A percentile compares a stretch with the other conserved stretches of the same genome.
Evolutionary conservation across 2,329 filamentous ascomycete genomes (phyloP).

Genomic region (Fusarium sublunatum): DNA sequence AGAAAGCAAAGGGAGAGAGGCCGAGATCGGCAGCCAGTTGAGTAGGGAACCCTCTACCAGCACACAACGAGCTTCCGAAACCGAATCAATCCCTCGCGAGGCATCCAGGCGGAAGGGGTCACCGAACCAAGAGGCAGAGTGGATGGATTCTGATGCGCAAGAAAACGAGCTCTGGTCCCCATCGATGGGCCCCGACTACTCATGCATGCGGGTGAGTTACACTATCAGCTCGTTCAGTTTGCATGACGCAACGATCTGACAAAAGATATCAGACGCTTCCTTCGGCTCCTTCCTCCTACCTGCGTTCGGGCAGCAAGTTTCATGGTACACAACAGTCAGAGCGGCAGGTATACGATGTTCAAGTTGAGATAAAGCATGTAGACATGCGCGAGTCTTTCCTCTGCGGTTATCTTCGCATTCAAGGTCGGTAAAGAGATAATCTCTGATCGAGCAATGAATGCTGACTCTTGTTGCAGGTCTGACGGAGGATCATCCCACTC

Average conservation of each 20-base stretch:
- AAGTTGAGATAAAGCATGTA: conserved; percentile 96
- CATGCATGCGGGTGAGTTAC: conserved; percentile 52
- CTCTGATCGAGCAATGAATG: neutral
- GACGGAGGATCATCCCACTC: conserved; percentile 94
- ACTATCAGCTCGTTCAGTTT: neutral
- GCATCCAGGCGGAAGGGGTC: conserved; percentile 30
- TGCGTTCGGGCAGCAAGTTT: conserved; percentile 89
- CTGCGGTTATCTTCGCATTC: conserved; percentile 93
- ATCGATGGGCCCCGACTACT: conserved; percentile 54
- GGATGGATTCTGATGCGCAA: conserved; percentile 40
- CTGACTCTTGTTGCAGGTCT: conserved; percentile 69
- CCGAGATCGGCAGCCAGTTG: conserved; percentile 41
- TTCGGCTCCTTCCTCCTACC: conserved; percentile 83
- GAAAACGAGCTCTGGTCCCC: conserved; percentile 50
- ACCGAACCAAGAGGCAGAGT: conserved; percentile 38
- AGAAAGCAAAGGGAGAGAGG: conserved; percentile 51
- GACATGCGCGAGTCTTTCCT: conserved; percentile 94
- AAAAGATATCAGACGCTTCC: conserved; percentile 70
- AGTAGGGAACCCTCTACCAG: conserved; percentile 41
- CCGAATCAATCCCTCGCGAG: conserved; percentile 31
- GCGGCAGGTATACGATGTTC: conserved; percentile 91
- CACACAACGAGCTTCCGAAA: conserved; percentile 31
- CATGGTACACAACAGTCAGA: conserved; percentile 93
- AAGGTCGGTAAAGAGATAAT: conserved; percentile 70
- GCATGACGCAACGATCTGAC: conserved; percentile 23